phyloP scores from a whole-genome alignment of 371 early-diverging fungal genomes.

The Lichtheimia ramosa region DNA sequence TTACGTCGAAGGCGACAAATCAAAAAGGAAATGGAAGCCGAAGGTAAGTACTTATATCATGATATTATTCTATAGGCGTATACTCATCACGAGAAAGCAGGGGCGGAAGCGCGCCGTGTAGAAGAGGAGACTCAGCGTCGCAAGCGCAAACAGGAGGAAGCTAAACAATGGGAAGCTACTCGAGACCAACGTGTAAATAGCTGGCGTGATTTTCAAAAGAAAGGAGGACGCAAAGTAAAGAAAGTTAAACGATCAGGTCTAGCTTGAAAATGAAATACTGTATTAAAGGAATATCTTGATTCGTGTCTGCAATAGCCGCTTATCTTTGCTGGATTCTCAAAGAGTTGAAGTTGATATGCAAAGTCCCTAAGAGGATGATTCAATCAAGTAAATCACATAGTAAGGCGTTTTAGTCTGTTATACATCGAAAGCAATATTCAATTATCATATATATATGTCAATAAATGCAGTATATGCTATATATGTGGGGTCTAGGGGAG shows the following conservation, averaged over 20 bases:
- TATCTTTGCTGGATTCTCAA: too few species aligned
- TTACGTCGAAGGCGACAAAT: slow-evolving; percentile 60
- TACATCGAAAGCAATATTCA: too few species aligned
- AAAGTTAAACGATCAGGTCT: slow-evolving; percentile 35
- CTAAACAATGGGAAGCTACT: slow-evolving; percentile 72
- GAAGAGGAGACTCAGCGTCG: slow-evolving; percentile 51
- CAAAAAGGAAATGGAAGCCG: slow-evolving; percentile 72
- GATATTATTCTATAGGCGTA: too few species aligned
- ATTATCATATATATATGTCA: too few species aligned
- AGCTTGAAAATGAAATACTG: slow-evolving; percentile 2
- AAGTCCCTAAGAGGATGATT: too few species aligned
- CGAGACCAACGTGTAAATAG: slow-evolving; percentile 64
- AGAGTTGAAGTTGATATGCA: too few species aligned
- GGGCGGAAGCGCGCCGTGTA: slow-evolving; percentile 61
- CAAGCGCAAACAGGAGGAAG: slow-evolving; percentile 68
- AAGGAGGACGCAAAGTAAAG: slow-evolving; percentile 65
- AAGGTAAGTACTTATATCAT: slow-evolving; percentile 45
- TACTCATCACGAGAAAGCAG: slow-evolving; percentile 22
- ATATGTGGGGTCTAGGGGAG: too few species aligned
- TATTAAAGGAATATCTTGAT: too few species aligned
- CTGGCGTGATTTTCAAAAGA: slow-evolving; percentile 69
- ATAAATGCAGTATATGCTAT: too few species aligned
- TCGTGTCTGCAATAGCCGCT: too few species aligned
- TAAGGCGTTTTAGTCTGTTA: too few species aligned
- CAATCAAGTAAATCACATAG: too few species aligned